phyloP scores from a whole-genome alignment of 805 yeast genomes.

The Lipomyces chichibuensis region DNA sequence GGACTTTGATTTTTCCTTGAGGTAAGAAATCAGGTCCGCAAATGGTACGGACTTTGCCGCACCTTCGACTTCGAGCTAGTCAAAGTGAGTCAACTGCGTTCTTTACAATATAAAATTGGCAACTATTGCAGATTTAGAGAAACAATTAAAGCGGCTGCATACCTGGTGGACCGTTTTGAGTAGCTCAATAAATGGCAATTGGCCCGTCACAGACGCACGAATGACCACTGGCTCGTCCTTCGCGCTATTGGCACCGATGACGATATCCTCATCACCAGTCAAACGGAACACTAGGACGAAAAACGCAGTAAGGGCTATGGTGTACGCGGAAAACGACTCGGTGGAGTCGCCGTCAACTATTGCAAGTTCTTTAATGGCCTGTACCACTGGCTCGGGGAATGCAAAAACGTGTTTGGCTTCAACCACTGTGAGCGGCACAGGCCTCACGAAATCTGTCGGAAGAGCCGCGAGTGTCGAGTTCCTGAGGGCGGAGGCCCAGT shows the following conservation, averaged over 20 bases:
- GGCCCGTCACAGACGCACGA: conserved; percentile 56
- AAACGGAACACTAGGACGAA: conserved; percentile 73
- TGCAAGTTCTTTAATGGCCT: conserved; percentile 32
- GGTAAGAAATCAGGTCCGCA: conserved; percentile 57
- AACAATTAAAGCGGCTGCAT: not conserved
- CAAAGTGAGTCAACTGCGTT: not conserved
- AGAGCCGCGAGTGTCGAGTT: conserved; percentile 83
- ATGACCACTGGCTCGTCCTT: conserved; percentile 58
- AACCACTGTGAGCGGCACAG: conserved; percentile 65
- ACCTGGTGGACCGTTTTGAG: conserved; percentile 50
- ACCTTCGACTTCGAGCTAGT: conserved; percentile 37
- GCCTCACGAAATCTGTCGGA: conserved; percentile 85
- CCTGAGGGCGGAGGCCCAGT: conserved; percentile 69
- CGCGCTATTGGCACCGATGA: conserved; percentile 69
- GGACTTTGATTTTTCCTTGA: conserved; percentile 54
- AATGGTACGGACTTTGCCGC: conserved; percentile 52
- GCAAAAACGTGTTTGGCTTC: conserved; percentile 57
- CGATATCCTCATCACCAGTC: conserved; percentile 93
- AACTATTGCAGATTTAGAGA: conserved; percentile 39
- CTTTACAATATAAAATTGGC: not conserved
- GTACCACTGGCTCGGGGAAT: conserved; percentile 37
- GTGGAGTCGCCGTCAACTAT: conserved; percentile 28
- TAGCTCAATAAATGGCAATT: conserved; percentile 55
- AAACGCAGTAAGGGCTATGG: conserved; percentile 64
- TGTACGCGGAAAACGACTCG: conserved; percentile 35